Base-by-base conservation (phyloP, 176 grass and related monocot genomes). In the Paspalum vaginatum region DNA sequence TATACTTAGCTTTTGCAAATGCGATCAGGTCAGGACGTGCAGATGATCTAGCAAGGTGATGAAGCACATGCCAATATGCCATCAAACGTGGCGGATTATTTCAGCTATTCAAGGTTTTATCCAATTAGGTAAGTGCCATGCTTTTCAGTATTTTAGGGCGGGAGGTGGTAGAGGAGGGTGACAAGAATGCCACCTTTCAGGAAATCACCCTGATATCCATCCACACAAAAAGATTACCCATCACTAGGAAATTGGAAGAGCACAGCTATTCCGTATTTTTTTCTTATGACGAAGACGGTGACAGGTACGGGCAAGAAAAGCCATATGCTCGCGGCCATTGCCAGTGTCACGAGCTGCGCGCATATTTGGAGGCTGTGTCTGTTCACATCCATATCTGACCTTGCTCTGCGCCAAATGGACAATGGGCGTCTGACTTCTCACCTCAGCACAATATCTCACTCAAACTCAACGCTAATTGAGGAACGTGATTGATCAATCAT, bases 311-410 rank as follows among this genome's bases (percentile, higher is more conserved):
- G 2, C 47, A 43, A 65, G 9, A 26, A 6, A 84, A 38, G 17
- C 4, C 15, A 10, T 17, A 46, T 10, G 22, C 42, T 14, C 17
- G 77, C 52, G 20, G 26, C 14, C 15, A 40, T 37, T 59, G 22
- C 25, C 59, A 63, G 16, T 38, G 44, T 57, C 2, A 61, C 27
- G 54, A 56, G 48, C 62, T 84, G 22, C 18, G 18, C 22, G 70
- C 38, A 84, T 46, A 61, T 16, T 37, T 12, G 12, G 52, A 75
- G 44, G 74, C 62, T 70, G 56, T 68, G 80, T 84, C 47, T 61
- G 68, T 84, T 88, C 81, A 75, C 75, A 74, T 84, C 32, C 70
- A 75, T 76, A 75, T 76, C 79, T 79, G 81, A 88, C 86, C 68
- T 74, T 52, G 50, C 37, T 2, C 61, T 9, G 27, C 48, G 18